Evolutionary conservation across 2,329 filamentous ascomycete species (phyloP).

Genomic region (Colletotrichum nymphaeae): DNA sequence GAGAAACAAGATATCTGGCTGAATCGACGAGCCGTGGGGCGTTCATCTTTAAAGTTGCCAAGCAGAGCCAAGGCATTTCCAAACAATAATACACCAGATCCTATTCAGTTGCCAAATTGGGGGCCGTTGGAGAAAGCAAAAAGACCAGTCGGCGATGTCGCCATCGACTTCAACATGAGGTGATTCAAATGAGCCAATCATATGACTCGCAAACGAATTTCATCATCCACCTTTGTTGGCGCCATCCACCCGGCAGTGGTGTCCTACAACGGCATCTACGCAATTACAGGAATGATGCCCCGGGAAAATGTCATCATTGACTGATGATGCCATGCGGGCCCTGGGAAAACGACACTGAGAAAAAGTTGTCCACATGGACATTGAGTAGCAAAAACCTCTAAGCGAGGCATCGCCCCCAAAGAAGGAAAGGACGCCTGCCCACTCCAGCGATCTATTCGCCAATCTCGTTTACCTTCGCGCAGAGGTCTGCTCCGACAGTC

Average conservation of each 20-base stretch:
- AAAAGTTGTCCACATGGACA: not conserved
- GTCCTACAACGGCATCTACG: slow-evolving; percentile 19
- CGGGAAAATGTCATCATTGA: slow-evolving; percentile 32
- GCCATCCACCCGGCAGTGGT: slow-evolving; percentile 4
- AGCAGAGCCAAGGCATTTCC: not conserved
- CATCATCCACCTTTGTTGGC: not conserved
- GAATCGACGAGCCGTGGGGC: not conserved
- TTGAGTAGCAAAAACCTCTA: not conserved
- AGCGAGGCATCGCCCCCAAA: not conserved
- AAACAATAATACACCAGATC: not conserved
- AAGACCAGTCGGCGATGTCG: slow-evolving; percentile 19
- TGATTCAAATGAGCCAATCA: slow-evolving; percentile 28
- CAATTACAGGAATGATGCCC: slow-evolving; percentile 16
- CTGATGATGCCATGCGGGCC: slow-evolving; percentile 28
- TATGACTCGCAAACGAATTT: not conserved
- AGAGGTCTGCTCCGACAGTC: not conserved
- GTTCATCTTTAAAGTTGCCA: slow-evolving; percentile 6
- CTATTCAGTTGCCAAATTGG: not conserved
- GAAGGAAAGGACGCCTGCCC: not conserved
- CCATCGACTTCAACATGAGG: slow-evolving; percentile 32
- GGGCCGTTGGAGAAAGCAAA: not conserved
- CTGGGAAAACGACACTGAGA: slow-evolving; percentile 1
- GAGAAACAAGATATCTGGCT: slow-evolving; percentile 10
- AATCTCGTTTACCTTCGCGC: not conserved
- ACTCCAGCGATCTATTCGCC: slow-evolving; percentile 9